A percentile compares a stretch with the other conserved stretches of the same genome.
phyloP scores from a whole-genome alignment of 2,329 filamentous ascomycete genomes.

The Byssochlamys sp. region DNA sequence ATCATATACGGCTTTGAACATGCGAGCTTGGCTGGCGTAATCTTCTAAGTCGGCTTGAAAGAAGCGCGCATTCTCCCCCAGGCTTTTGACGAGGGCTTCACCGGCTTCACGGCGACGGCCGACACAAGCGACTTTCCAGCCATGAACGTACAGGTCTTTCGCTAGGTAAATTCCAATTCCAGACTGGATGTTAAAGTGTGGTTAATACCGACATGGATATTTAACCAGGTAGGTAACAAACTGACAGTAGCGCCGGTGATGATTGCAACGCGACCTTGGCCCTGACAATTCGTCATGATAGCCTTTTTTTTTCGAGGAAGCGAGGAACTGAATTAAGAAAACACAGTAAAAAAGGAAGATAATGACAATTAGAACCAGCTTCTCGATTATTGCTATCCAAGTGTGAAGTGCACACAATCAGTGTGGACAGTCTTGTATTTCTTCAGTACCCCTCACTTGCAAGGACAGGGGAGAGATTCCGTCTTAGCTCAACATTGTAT shows the following conservation, averaged over 20 bases:
- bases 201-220: not conserved
- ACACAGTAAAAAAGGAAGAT: too few relatives aligned
- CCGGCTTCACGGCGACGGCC: conserved; percentile 29
- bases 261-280: not conserved
- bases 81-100: conserved; percentile 23
- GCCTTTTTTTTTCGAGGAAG: not conserved
- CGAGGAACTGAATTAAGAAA: not conserved
- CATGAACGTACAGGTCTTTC: conserved; percentile 24
- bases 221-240: not conserved
- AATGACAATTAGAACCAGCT: too few relatives aligned
- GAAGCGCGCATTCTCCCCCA: conserved; percentile 32
- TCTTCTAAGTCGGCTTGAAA: conserved; percentile 37
- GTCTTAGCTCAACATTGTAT: too few relatives aligned
- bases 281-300: not conserved
- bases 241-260: not conserved
- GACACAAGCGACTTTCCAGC: conserved; percentile 25
- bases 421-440: not conserved
- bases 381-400: not conserved
- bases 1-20: conserved; percentile 36
- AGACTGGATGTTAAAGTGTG: not conserved
- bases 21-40: conserved; percentile 36
- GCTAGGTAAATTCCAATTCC: conserved; percentile 22
- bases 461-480: not conserved
- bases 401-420: not conserved
- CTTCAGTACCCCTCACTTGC: not conserved